These are phyloP conservation scores for Oemleria cerasiformis DNA, from an alignment of 306 rosid species.

Conservation along the genomic window DNA sequence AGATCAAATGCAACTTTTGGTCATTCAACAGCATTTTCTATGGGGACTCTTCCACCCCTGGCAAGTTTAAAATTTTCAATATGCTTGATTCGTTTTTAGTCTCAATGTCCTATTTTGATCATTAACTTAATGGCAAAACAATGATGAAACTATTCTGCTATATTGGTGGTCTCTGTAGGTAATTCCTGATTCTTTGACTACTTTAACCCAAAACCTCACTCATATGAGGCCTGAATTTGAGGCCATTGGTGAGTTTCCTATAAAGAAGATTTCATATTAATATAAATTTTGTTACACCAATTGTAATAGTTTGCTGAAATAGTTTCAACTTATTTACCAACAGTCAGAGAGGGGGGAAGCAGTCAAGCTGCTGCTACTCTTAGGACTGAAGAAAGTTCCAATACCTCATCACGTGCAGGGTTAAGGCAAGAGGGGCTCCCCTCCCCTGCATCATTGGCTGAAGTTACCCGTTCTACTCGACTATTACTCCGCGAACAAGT, in stretches of 20 bases:
- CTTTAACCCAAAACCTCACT: slow-evolving; percentile 70
- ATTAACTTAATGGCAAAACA: not conserved
- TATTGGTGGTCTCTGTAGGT: slow-evolving; percentile 55
- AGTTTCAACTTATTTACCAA: slow-evolving; percentile 31
- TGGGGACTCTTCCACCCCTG: slow-evolving; percentile 70
- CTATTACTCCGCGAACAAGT: slow-evolving; percentile 62
- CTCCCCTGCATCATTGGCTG: slow-evolving; percentile 88
- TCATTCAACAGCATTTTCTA: slow-evolving; percentile 54
- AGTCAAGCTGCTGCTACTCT: slow-evolving; percentile 40
- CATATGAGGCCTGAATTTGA: slow-evolving; percentile 63
- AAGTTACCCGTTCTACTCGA: slow-evolving; percentile 74
- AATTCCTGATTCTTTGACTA: slow-evolving; percentile 90
- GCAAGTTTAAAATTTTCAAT: slow-evolving; percentile 51
- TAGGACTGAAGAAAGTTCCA: slow-evolving; percentile 48
- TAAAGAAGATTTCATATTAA: slow-evolving; percentile 16
- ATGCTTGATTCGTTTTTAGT: slow-evolving; percentile 12
- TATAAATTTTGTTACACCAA: slow-evolving; percentile 18
- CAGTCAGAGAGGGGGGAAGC: slow-evolving; percentile 65
- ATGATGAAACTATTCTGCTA: not conserved
- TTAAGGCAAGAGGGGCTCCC: slow-evolving; percentile 51
- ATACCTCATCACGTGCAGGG: slow-evolving; percentile 38
- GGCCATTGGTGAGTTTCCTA: slow-evolving; percentile 58
- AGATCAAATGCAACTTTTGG: slow-evolving; percentile 53
- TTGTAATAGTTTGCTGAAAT: slow-evolving; percentile 23
- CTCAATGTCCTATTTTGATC: slow-evolving; percentile 11